These are phyloP conservation scores for Ogataea glucozyma DNA, from an alignment of 805 yeast species.

Conservation along the genomic window DNA sequence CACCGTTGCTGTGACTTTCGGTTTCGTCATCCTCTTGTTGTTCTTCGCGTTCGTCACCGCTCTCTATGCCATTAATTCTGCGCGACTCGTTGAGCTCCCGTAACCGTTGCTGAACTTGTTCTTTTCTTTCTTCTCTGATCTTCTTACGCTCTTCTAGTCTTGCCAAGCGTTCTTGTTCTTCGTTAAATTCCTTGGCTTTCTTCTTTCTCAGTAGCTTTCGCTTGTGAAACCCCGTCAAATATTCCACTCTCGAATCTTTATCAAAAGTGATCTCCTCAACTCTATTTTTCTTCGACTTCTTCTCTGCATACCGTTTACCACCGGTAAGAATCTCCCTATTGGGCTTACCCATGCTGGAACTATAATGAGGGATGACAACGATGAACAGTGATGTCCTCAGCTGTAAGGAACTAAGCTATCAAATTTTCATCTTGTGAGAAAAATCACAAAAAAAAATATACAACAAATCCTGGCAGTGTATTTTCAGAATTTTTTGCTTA, in stretches of 20 bases:
- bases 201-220: constrained; percentile 87
- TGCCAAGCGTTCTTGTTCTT: constrained; percentile 74
- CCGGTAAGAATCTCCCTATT: constrained; percentile 89
- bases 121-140: constrained; percentile 68
- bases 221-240: constrained; percentile 93
- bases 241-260: constrained; percentile 74
- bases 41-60: constrained; percentile 34
- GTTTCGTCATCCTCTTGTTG: constrained; percentile 25
- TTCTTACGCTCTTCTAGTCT: constrained; percentile 75
- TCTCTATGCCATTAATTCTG: constrained; percentile 30
- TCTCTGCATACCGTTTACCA: constrained; percentile 75
- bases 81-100: constrained; percentile 52
- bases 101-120: constrained; percentile 63
- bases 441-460: too few species aligned
- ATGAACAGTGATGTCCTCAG: neutral
- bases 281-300: constrained; percentile 62
- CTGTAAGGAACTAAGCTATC: constrained; percentile 3
- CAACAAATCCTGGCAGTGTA: too few species aligned
- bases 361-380: too few species aligned
- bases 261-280: constrained; percentile 88
- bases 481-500: constrained; percentile 5
- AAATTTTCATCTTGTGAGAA: too few species aligned
- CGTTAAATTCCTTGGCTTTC: constrained; percentile 72
- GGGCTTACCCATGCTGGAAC: constrained; percentile 34
- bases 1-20: too few species aligned